These are phyloP conservation scores for Verticillium nubilum DNA, from an alignment of 2,329 filamentous ascomycete genomes.

Conservation along the genomic window DNA sequence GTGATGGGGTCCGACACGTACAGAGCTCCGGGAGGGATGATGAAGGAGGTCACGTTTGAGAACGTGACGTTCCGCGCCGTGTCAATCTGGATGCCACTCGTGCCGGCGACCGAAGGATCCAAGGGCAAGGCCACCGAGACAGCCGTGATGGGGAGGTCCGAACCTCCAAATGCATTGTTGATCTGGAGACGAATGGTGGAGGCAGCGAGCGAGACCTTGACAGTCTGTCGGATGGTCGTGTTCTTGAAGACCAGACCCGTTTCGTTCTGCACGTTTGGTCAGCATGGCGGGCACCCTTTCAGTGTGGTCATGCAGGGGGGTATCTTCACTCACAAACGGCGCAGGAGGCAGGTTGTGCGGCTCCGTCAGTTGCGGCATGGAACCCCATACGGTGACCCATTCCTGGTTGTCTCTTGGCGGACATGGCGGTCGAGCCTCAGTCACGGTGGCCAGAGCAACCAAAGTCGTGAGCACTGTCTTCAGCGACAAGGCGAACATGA, in stretches of 20 bases:
- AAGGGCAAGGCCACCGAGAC: constrained; percentile 49
- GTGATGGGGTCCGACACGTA: constrained; percentile 54
- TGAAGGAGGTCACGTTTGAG: constrained; percentile 41
- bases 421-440: background rate
- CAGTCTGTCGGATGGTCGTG: constrained; percentile 56
- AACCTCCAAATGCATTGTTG: constrained; percentile 56
- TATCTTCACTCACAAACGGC: constrained; percentile 41
- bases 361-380: constrained; percentile 59
- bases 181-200: constrained; percentile 52
- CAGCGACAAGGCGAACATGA: background rate
- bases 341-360: constrained; percentile 50
- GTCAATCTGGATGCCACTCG: constrained; percentile 37
- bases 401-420: constrained; percentile 25
- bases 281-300: background rate
- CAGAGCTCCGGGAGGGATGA: constrained; percentile 48
- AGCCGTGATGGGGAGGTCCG: constrained; percentile 50
- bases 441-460: background rate
- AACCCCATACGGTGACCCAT: constrained; percentile 58
- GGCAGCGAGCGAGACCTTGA: constrained; percentile 48
- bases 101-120: constrained; percentile 42
- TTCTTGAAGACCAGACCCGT: constrained; percentile 48
- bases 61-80: constrained; percentile 50
- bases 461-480: background rate
- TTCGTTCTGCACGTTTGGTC: constrained; percentile 36
- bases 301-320: background rate